Evolutionary conservation across 208 protist genomes (phyloP), one percentile per base, ranked within the genome.

Genomic region (Polymyxa betae): DNA sequence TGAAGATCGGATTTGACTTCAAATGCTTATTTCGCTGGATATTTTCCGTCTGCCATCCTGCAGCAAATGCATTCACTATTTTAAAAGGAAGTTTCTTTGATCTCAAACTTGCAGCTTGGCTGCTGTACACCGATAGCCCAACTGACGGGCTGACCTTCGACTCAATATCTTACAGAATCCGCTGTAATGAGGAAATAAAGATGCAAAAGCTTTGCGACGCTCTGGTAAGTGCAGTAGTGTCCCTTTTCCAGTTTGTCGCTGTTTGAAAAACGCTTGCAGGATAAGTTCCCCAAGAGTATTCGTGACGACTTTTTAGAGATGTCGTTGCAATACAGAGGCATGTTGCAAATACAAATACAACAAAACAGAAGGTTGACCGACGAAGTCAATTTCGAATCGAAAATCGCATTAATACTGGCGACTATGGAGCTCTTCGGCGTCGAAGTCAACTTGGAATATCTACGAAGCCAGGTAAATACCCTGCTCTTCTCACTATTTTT

Each of bases 31-130:
- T n/a, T n/a, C n/a, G n/a, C n/a, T n/a, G n/a, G n/a, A n/a, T n/a
- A n/a, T n/a, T n/a, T n/a, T n/a, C n/a, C n/a, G n/a, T n/a, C n/a
- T n/a, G n/a, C n/a, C n/a, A n/a, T n/a, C n/a, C n/a, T n/a, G n/a
- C n/a, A n/a, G n/a, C n/a, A n/a, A n/a, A n/a, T n/a, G n/a, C n/a
- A n/a, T n/a, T n/a, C n/a, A n/a, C n/a, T n/a, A n/a, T n/a, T n/a
- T n/a, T n/a, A 5, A 60, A 60, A 5, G 24, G 12, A 60, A 60
- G 12, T 60, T 60, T 60, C 35, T 82, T 82, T 43, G 72, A 82
- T 82, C 5, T 35, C 5, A 82, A 82, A 43, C 72, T 82, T 35
- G 72, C 35, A 20, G 72, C 72, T 35, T 82, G 72, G 72, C 5
- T 82, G 16, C 72, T 5, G 10, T 45, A 40, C 35, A 5, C 72